phyloP scores from a whole-genome alignment of 495 filamentous ascomycete species.

The Podospora anserina region DNA sequence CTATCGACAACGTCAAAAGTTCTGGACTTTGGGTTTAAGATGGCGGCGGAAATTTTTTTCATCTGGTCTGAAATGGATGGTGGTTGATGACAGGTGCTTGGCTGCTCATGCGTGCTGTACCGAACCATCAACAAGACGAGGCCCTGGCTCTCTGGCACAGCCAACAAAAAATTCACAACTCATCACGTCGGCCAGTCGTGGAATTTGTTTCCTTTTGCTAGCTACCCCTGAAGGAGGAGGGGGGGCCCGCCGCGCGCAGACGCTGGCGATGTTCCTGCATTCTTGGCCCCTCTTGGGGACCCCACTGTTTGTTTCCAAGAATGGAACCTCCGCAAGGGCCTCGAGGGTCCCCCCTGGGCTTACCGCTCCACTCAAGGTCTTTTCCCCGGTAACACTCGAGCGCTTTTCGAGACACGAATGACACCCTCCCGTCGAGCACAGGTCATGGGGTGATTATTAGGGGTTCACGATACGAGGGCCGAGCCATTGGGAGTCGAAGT shows the following conservation, averaged over 20 bases:
- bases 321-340: neutral
- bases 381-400: neutral
- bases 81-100: neutral
- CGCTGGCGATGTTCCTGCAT: neutral
- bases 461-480: neutral
- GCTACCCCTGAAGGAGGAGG: neutral
- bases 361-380: neutral
- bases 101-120: too few species aligned
- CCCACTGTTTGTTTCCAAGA: slow-evolving; percentile 4
- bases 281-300: neutral
- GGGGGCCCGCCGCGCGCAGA: neutral
- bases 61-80: neutral
- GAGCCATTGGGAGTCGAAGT: neutral
- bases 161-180: neutral
- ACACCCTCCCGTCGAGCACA: neutral
- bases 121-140: neutral
- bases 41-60: neutral
- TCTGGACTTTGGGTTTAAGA: neutral
- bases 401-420: neutral
- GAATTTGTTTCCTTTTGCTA: neutral
- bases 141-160: neutral
- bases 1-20: neutral
- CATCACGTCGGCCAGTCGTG: neutral
- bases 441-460: neutral
- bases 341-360: neutral